Conservation (phyloP, 192 early-diverging fungal species). For the Backusella mclennaniae region DNA sequence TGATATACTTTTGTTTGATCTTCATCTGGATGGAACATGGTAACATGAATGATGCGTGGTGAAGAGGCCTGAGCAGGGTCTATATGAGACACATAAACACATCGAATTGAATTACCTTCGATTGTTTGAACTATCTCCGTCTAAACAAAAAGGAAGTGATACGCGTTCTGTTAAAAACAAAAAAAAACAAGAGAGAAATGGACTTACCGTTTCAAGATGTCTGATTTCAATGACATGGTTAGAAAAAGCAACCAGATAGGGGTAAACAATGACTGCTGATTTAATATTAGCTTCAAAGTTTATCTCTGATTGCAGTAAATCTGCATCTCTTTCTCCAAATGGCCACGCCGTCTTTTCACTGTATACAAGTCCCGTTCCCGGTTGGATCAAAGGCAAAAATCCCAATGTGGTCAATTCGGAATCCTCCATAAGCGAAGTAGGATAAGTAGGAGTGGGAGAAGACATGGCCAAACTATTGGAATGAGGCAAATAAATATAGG, state of each 20-base stretch:
- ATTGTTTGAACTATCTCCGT: conserved; percentile 21
- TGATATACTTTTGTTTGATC: conserved; percentile 9
- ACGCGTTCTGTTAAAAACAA: neutral
- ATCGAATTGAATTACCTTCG: conserved; percentile 19
- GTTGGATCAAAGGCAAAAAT: neutral
- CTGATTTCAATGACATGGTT: conserved; percentile 19
- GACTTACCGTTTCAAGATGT: conserved; percentile 25
- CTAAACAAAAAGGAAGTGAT: conserved; percentile 3
- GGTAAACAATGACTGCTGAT: conserved; percentile 8
- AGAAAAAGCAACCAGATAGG: conserved; percentile 20
- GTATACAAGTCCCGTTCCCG: neutral
- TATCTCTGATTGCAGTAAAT: conserved; percentile 1
- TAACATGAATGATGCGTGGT: conserved; percentile 7
- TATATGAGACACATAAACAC: conserved; percentile 14
- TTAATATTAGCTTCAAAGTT: conserved; percentile 11
- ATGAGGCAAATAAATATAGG: conserved; percentile 1
- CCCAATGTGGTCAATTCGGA: neutral
- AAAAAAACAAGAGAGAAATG: neutral
- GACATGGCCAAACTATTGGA: neutral
- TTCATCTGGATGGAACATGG: conserved; percentile 16
- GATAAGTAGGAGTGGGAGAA: neutral
- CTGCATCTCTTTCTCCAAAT: neutral
- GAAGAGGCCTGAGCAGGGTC: neutral
- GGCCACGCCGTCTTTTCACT: conserved; percentile 9
- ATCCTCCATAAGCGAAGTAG: neutral